Evolutionary conservation across 441 rosid genomes (phyloP), one percentile per base, ranked within the genome.

Genomic region (Rhodomyrtus psidioides): DNA sequence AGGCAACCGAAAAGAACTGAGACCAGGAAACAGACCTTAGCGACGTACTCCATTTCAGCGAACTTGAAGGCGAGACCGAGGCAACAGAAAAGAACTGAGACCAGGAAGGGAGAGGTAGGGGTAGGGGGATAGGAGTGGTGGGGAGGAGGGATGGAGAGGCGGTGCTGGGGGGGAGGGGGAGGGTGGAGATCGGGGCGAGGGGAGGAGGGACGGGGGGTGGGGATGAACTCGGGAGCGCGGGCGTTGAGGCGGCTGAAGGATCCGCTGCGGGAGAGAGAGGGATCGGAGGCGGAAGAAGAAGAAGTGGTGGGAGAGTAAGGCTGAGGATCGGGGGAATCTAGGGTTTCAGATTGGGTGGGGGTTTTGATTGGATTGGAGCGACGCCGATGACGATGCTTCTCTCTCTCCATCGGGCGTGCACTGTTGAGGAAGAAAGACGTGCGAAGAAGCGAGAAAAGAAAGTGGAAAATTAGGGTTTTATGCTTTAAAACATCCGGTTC

Each of bases 151-250:
- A 92, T 92, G 53, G 92, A 87, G 85, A 89, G 92, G 81, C 30
- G 86, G 83, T 88, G 87, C 55, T 44, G 82, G 42, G 88, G 91
- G 42, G 90, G 87, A 58, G 26, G 91, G 87, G 60, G 85, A 62
- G 26, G 91, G 85, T 1, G 91, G 88, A 26, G 90, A 88, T 85
- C 86, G 23, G 91, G 83, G 5, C 87, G 82, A 4, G 88, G 6
- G 26, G 89, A 87, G 42, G 91, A 87, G 82, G 94, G 0, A 4
- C 57, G 55, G 2, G 83, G 97, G 86, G 94, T 91, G 62, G 99
- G 99, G 10, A 97, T 98, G 91, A 97, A 97, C 91, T 90, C 99
- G 0, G 98, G 97, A 51, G 98, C 99, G 89, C 90, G 89, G 9
- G 98, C 98, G 92, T 95, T 97, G 90, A 95, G 99, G 62, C 96